Evolutionary conservation across 768 basidiomycete species (phyloP).

Genomic region (Russula ochroleuca): DNA sequence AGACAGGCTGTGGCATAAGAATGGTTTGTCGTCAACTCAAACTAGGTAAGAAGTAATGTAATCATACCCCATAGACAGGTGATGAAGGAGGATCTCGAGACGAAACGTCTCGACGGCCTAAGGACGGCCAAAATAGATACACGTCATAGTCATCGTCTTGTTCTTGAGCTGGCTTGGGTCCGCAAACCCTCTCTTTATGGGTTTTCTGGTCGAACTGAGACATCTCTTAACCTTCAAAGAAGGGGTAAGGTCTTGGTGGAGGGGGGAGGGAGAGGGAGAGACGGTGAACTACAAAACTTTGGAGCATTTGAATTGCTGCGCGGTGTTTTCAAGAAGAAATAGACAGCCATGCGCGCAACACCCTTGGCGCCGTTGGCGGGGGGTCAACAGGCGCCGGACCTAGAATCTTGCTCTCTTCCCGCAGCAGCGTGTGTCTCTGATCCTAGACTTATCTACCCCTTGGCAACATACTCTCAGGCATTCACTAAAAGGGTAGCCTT

Average conservation of each 20-base stretch:
- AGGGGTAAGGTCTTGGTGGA: background rate
- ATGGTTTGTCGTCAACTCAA: background rate
- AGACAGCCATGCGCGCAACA: background rate
- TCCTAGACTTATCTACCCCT: background rate
- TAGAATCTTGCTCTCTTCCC: constrained; percentile 8
- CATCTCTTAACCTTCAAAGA: background rate
- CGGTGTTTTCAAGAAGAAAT: constrained; percentile 18
- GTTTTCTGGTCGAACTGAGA: background rate
- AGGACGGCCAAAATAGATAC: constrained; percentile 15
- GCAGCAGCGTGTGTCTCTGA: background rate
- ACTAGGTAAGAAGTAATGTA: background rate
- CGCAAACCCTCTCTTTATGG: background rate
- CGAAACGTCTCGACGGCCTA: background rate
- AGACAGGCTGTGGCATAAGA: constrained; percentile 10
- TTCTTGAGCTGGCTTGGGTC: background rate
- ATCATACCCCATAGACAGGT: constrained; percentile 16
- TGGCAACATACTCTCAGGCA: background rate
- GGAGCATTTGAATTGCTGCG: constrained; percentile 18
- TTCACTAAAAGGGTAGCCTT: background rate
- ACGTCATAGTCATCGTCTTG: constrained; percentile 15
- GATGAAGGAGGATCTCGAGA: background rate
- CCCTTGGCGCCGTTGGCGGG: constrained; percentile 1
- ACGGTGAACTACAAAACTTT: constrained; percentile 10
- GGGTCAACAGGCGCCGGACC: constrained; percentile 8
- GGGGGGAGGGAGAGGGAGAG: background rate